Evolutionary conservation across 192 early-diverging fungal species (phyloP).

Genomic region (Funneliformis geosporum): DNA sequence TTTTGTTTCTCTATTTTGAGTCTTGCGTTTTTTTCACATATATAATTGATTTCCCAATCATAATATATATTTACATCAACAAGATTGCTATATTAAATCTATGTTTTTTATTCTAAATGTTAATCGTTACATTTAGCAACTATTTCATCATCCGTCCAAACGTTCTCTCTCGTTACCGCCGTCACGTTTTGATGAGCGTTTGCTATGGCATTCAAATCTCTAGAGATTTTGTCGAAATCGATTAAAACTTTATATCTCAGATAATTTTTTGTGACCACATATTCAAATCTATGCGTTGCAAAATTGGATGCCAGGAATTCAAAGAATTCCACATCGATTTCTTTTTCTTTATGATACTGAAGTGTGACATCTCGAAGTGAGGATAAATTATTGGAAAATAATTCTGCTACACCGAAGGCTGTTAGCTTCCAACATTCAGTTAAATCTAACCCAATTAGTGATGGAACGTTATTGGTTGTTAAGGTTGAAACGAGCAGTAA

Average conservation of each 20-base stretch:
- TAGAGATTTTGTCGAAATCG: neutral
- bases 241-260: neutral
- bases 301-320: neutral
- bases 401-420: constrained; percentile 15
- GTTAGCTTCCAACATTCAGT: constrained; percentile 13
- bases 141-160: neutral
- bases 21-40: too few species aligned
- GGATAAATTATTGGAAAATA: constrained; percentile 8
- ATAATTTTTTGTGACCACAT: neutral
- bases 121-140: neutral
- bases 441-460: neutral
- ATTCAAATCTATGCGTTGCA: neutral
- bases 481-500: neutral
- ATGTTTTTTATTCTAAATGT: too few species aligned
- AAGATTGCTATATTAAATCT: too few species aligned
- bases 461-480: neutral
- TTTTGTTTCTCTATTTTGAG: too few species aligned
- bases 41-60: too few species aligned
- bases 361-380: neutral
- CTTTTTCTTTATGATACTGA: neutral
- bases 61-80: too few species aligned
- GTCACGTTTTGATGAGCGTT: neutral
- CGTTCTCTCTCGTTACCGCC: neutral
- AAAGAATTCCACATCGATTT: constrained; percentile 4
- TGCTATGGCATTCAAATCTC: neutral